Evolutionary conservation across 2,329 filamentous ascomycete genomes (phyloP), one percentile per base, ranked within the genome.

Genomic region (Colletotrichum lupini): DNA sequence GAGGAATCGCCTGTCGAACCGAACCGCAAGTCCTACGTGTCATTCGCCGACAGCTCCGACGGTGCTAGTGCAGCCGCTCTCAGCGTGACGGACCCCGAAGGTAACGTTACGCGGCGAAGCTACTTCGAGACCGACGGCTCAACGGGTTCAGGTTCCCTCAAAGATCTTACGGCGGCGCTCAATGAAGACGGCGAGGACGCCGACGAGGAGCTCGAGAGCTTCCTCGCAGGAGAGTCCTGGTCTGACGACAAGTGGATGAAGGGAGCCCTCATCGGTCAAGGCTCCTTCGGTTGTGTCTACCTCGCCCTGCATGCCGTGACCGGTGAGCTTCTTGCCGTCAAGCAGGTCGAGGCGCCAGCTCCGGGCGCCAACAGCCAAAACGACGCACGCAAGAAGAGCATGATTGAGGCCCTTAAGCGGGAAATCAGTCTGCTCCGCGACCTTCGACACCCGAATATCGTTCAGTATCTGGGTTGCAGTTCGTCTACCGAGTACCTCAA

Each of bases 201-300:
- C 7, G 96, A 98, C 78, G 94, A 95, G 79, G 95, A 97, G 78
- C 88, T 98, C 26, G 91, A 93, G 77, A 95, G 95, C 79, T 98
- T 98, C 87, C 88, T 98, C 53, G 92, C 95, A 42, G 94, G 95
- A 76, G 95, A 98, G 80, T 97, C 95, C 9, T 98, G 97, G 92
- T 95, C 97, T 76, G 95, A 98, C 75, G 94, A 96, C 85, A 97
- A 98, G 83, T 99, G 97, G 94, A 98, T 99, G 95, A 98, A 98
- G 86, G 97, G 97, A 80, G 95, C 96, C 37, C 88, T 98, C 75
- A 99, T 99, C 77, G 97, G 97, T 37, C 95, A 98, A 83, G 97
- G 97, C 75, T 98, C 95, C 5, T 99, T 99, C 79, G 97, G 97
- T 79, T 95, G 93, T 77, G 97, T 99, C 66, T 99, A 97, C 83